Evolutionary conservation across 768 basidiomycete species (phyloP).

Genomic region (Mycena rosella): DNA sequence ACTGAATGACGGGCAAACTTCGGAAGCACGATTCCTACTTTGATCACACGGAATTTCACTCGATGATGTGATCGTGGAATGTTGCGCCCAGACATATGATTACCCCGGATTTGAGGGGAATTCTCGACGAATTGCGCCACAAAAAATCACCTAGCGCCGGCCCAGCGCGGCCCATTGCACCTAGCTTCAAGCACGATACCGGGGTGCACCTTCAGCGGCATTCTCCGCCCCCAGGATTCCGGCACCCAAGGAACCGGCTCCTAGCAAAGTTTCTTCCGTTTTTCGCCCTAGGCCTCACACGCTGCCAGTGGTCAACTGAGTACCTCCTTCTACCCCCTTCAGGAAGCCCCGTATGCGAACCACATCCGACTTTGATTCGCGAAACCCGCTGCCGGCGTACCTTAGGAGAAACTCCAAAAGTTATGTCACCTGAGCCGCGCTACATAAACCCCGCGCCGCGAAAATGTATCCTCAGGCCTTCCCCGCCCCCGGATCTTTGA

Average conservation of each 20-base stretch:
- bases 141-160: not conserved
- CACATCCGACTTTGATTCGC: not conserved
- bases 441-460: slow-evolving; percentile 47
- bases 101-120: slow-evolving; percentile 26
- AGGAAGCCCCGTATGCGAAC: slow-evolving; percentile 1
- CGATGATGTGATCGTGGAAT: not conserved
- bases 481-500: slow-evolving; percentile 44
- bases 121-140: slow-evolving; percentile 16
- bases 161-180: not conserved
- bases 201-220: too few relatives aligned
- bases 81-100: not conserved
- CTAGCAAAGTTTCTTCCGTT: not conserved
- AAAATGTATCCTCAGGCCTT: slow-evolving; percentile 43
- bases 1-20: slow-evolving; percentile 21
- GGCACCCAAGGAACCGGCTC: not conserved
- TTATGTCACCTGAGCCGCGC: slow-evolving; percentile 28
- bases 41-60: slow-evolving; percentile 4
- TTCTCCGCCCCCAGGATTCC: not conserved
- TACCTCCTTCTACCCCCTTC: not conserved
- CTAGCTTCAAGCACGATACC: not conserved
- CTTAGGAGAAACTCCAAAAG: slow-evolving; percentile 40
- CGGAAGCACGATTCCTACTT: slow-evolving; percentile 15
- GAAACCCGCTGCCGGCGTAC: slow-evolving; percentile 30
- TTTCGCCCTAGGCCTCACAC: not conserved
- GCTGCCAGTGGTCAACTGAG: slow-evolving; percentile 16